Conservation (phyloP, 305 asterid genomes). For the Solanum hybrid region DNA sequence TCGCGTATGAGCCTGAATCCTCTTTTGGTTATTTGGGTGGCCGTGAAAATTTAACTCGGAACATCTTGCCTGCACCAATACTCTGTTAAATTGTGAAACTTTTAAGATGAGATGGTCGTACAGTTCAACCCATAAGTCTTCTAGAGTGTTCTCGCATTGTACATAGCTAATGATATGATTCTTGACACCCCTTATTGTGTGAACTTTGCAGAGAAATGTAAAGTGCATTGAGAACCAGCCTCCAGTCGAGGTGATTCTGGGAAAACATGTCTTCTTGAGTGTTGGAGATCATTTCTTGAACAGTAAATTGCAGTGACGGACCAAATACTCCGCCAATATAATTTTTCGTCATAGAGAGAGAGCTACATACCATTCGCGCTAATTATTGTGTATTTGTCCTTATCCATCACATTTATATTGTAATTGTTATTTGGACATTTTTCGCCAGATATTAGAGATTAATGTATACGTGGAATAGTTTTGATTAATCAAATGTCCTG, state of each 20-base stretch:
- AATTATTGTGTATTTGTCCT: not conserved
- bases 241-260: constrained; percentile 42
- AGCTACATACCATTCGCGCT: not conserved
- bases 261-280: constrained; percentile 48
- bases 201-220: constrained; percentile 26
- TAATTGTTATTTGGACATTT: not conserved
- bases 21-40: not conserved
- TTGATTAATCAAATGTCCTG: not conserved
- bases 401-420: not conserved
- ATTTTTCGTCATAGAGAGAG: not conserved
- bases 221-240: constrained; percentile 56
- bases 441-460: not conserved
- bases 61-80: not conserved
- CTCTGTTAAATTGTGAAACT: not conserved
- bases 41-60: not conserved
- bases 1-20: not conserved
- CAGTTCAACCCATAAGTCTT: not conserved
- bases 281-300: constrained; percentile 51
- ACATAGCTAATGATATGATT: not conserved
- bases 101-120: not conserved
- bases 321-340: not conserved
- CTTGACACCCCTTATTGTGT: not conserved
- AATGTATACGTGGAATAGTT: not conserved
- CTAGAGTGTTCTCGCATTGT: not conserved
- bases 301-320: not conserved